phyloP scores from a whole-genome alignment of 345 rosid species.

The Geranium rotundifolium region DNA sequence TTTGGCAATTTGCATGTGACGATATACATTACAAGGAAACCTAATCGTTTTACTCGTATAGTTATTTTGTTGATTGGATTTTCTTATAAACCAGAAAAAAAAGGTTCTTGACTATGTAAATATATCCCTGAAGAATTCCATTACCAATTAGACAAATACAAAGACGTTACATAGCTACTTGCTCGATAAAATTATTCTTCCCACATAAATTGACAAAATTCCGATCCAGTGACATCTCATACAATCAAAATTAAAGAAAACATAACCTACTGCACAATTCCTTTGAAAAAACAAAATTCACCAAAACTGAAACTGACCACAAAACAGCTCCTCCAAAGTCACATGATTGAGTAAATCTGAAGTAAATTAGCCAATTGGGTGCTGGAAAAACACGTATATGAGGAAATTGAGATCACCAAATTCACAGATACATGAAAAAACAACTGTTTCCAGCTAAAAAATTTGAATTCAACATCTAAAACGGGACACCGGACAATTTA shows the following conservation, averaged over 20 bases:
- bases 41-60: not conserved
- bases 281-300: too few relatives aligned
- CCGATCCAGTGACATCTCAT: too few relatives aligned
- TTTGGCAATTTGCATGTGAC: not conserved
- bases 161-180: not conserved
- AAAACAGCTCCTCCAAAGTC: not conserved
- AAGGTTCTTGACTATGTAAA: not conserved
- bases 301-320: not conserved
- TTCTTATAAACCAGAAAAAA: too few relatives aligned
- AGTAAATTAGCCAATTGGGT: not conserved
- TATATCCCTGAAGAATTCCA: not conserved
- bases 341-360: not conserved
- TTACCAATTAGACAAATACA: not conserved
- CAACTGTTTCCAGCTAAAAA: not conserved
- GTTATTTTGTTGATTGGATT: not conserved
- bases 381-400: not conserved
- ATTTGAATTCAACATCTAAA: not conserved
- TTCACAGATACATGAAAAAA: not conserved
- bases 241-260: too few relatives aligned
- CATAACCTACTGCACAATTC: not conserved
- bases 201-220: too few relatives aligned
- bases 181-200: too few relatives aligned
- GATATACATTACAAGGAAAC: not conserved
- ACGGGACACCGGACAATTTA: not conserved
- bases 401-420: not conserved